Evolutionary conservation across 164 flowering plant genomes (phyloP).

Genomic region (Aristolochia fimbriata): DNA sequence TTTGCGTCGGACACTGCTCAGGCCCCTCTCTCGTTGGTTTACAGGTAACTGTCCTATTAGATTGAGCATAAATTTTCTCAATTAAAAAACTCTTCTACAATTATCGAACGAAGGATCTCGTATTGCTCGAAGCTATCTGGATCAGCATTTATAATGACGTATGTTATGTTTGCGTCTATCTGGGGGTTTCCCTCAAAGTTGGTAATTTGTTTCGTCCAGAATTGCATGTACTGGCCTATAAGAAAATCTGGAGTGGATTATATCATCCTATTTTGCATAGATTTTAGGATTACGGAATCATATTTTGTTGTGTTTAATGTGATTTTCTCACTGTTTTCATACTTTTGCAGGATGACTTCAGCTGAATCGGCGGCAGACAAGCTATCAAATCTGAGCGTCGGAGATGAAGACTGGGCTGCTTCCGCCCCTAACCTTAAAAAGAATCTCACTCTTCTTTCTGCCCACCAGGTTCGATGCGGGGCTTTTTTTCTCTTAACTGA

Average conservation of each 20-base stretch:
- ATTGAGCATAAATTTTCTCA: neutral
- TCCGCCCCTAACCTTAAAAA: conserved; percentile 44
- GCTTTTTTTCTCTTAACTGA: too few relatives aligned
- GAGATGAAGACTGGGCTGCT: conserved; percentile 32
- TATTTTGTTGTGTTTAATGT: too few relatives aligned
- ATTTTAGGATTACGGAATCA: neutral
- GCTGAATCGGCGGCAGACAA: conserved; percentile 20
- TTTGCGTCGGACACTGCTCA: neutral
- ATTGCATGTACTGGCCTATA: too few relatives aligned
- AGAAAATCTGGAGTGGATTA: too few relatives aligned
- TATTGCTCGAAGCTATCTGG: neutral
- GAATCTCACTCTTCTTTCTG: conserved; percentile 51
- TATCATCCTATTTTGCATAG: neutral
- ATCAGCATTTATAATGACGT: too few relatives aligned
- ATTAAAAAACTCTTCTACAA: neutral
- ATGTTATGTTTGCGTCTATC: too few relatives aligned
- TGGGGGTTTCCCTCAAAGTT: too few relatives aligned
- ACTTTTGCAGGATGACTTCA: conserved; percentile 29
- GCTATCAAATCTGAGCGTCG: conserved; percentile 28
- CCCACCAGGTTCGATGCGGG: conserved; percentile 40
- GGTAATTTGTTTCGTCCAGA: too few relatives aligned
- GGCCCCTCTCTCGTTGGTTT: neutral
- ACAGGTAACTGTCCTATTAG: neutral
- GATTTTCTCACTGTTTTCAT: neutral
- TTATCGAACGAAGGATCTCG: neutral